phyloP scores from a whole-genome alignment of 2,329 filamentous ascomycete species.

The Fusarium cyanostomum region DNA sequence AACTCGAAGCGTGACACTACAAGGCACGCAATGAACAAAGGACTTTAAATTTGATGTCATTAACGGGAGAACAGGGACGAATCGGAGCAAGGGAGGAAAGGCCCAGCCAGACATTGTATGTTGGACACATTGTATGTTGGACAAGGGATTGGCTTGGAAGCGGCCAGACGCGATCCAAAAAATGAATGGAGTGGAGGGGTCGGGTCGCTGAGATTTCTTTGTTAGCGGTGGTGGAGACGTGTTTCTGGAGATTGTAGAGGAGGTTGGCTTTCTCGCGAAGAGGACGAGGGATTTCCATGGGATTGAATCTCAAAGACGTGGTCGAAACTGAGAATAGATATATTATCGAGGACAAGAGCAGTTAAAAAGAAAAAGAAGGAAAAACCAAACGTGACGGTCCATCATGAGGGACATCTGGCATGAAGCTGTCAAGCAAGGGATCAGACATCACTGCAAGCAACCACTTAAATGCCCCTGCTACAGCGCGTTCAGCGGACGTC shows the following conservation, averaged over 20 bases:
- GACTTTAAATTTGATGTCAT: neutral
- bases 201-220: constrained; percentile 2
- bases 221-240: constrained; percentile 34
- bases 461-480: neutral
- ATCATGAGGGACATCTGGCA: constrained; percentile 4
- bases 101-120: constrained; percentile 14
- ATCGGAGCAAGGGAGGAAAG: constrained; percentile 2
- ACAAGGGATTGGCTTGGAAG: constrained; percentile 28
- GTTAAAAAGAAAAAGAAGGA: neutral
- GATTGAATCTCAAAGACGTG: neutral
- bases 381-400: neutral
- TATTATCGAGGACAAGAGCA: neutral
- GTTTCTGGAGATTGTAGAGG: constrained; percentile 25
- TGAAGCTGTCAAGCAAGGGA: constrained; percentile 23
- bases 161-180: constrained; percentile 19
- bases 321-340: neutral
- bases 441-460: constrained; percentile 24
- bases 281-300: neutral
- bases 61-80: constrained; percentile 1
- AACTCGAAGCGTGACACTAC: neutral
- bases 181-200: neutral
- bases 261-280: constrained; percentile 13
- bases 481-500: constrained; percentile 32
- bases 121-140: neutral
- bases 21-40: neutral